Base-by-base conservation (phyloP, 768 basidiomycete genomes). In the Hericium alpestre region DNA sequence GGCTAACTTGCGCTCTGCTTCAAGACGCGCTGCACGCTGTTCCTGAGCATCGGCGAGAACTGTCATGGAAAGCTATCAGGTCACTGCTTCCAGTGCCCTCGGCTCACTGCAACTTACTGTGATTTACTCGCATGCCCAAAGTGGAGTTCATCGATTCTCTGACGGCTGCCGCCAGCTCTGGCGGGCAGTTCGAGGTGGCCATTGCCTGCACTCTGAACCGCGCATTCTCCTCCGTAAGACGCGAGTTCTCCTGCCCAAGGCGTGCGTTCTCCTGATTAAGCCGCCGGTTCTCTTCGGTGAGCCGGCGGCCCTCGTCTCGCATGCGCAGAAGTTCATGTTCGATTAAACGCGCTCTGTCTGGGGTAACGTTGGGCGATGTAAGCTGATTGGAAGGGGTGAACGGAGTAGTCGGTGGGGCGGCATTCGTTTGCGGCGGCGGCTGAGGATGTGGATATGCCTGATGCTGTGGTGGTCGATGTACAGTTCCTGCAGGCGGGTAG, bases 1-100 rank as follows among this genome's bases (percentile, higher is more conserved):
- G 73, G 77, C 58, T 20, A 66, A 71, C 60, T 78, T 77, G 53
- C 74, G 75, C 51, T 67, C 74, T 55, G 70, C 70, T 50, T 66
- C 71, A 7, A 70, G 61, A 49, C 65, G 71, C 7, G 69, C 77
- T 66, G 76, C 41, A 46, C 72, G 72, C 58, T 77, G 72, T 51
- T 76, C 62, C 43, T 61, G 60, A 22, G 53, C 60, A 27, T 61
- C 62, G 49, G 51, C 43, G 43, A 61, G 46, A 38, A 63, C 62
- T 63, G 51, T 38, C 43, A 46, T 4, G 18, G 3, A 46, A 32
- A 3, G 43, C n/a, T n/a, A 11, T 46, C 16, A 46, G 18, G 32
- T 10, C 32, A 32, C 32, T 32, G 32, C 32, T 10, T 10, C 32
- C 9, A 32, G 32, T 32, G 8, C 9, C 32, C 9, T 32, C 32